Base-by-base conservation (phyloP, 169 alveolate species). In the Cryptosporidium xiaoi region DNA sequence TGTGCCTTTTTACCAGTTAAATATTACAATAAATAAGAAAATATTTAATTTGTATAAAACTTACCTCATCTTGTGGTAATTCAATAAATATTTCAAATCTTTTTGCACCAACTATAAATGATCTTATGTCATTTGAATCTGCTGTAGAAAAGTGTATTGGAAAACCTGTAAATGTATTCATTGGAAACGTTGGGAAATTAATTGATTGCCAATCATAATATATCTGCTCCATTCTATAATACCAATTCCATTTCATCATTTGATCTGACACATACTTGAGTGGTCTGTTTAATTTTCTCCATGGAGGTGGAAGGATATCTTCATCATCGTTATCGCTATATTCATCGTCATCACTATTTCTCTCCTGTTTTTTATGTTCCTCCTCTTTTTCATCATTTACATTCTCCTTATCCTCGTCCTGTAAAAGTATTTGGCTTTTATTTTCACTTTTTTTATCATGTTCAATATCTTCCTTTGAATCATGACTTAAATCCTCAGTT, bases 131-230 rank as follows among this genome's bases (percentile, higher is more conserved):
- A 66, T 93, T 91, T 24, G 93, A 83, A 69, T 94, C 96, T 60
- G 92, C 85, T 40, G 96, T 94, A 50, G 93, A 94, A 83, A 94
- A 94, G 68, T 93, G 96, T 20, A 94, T 93, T 5, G 96, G 96
- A n/a, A 92, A 90, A n/a, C 96, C 96, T 7, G 94, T 92, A 82
- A 94, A 94, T 16, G 96, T 94, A 66, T 91, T 94, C 82, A 92
- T 94, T 2, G 94, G 94, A 3, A 92, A 93, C 2, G 94, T 93
- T 18, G 96, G 96, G 55, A 94, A 85, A 62, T 93, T 91, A 50
- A 84, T 82, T 46, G 92, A 89, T 56, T 90, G 93, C 96, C 96
- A 94, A 31, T 91, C 93, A 66, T 92, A 94, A 67, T 92, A 92
- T 8, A 77, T 55, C 53, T 90, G 94, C 56, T 93, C 96, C 92